A percentile compares a stretch with the other conserved stretches of the same genome.
phyloP scores from a whole-genome alignment of 768 basidiomycete species.

The Lentinula boryana region DNA sequence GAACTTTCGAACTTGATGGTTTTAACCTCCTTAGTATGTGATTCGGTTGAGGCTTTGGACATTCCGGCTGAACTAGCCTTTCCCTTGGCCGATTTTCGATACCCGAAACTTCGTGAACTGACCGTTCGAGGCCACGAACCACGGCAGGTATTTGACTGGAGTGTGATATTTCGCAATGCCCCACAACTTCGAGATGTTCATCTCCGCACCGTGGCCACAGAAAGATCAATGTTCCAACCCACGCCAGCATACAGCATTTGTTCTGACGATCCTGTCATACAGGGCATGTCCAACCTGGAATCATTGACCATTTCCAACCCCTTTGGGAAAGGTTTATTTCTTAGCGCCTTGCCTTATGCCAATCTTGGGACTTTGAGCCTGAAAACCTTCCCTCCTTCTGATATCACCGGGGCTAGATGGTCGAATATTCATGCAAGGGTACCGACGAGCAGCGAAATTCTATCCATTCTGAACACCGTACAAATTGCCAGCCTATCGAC shows the following conservation, averaged over 20 bases:
- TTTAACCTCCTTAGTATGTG: background rate
- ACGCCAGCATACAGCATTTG: background rate
- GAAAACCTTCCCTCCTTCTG: background rate
- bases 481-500: background rate
- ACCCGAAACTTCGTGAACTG: background rate
- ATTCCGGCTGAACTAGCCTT: conserved; percentile 4
- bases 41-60: background rate
- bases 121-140: conserved; percentile 1
- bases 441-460: background rate
- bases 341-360: background rate
- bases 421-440: background rate
- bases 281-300: background rate
- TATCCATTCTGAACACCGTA: background rate
- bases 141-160: background rate
- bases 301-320: background rate
- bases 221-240: background rate
- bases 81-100: background rate
- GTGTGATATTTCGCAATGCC: background rate
- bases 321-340: background rate
- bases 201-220: background rate
- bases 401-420: background rate
- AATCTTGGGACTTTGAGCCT: background rate
- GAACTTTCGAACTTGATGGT: background rate
- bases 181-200: background rate
- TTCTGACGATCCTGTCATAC: background rate